Evolutionary conservation across 192 early-diverging fungal genomes (phyloP).

Genomic region (Coemansia guatemalensis): DNA sequence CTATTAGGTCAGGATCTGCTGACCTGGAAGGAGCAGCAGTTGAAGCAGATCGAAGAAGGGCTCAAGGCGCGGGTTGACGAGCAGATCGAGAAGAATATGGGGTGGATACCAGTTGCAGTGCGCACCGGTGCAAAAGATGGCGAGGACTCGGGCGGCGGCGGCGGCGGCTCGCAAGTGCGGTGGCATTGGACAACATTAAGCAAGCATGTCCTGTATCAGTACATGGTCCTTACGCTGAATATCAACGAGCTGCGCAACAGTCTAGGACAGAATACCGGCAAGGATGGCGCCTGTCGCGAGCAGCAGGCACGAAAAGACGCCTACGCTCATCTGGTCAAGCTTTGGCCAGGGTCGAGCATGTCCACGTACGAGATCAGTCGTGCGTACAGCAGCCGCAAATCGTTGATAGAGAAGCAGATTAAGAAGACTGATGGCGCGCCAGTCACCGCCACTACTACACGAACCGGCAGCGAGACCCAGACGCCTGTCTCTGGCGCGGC

Average conservation of each 20-base stretch:
- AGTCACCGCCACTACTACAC: neutral
- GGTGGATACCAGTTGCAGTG: conserved; percentile 47
- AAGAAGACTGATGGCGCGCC: conserved; percentile 24
- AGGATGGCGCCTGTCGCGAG: conserved; percentile 45
- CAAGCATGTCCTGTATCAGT: conserved; percentile 53
- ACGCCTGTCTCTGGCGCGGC: conserved; percentile 1
- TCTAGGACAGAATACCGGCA: conserved; percentile 15
- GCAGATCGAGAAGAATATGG: conserved; percentile 46
- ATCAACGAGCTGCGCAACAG: conserved; percentile 47
- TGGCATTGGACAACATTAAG: conserved; percentile 57
- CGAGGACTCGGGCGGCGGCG: conserved; percentile 1
- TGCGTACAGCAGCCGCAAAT: conserved; percentile 54
- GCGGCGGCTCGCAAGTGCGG: conserved; percentile 39
- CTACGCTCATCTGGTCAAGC: conserved; percentile 47
- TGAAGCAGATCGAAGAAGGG: conserved; percentile 53
- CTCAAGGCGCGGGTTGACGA: conserved; percentile 48
- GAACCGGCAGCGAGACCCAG: neutral
- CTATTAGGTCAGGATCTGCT: conserved; percentile 40
- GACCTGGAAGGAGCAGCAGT: conserved; percentile 53
- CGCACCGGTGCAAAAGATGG: conserved; percentile 32
- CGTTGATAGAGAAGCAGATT: conserved; percentile 47
- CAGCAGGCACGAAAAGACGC: conserved; percentile 55
- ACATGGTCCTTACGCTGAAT: conserved; percentile 48
- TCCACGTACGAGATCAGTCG: conserved; percentile 54
- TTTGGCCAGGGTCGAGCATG: conserved; percentile 52